Conservation (phyloP, 148 eudicot genomes). For the Silene conica region DNA sequence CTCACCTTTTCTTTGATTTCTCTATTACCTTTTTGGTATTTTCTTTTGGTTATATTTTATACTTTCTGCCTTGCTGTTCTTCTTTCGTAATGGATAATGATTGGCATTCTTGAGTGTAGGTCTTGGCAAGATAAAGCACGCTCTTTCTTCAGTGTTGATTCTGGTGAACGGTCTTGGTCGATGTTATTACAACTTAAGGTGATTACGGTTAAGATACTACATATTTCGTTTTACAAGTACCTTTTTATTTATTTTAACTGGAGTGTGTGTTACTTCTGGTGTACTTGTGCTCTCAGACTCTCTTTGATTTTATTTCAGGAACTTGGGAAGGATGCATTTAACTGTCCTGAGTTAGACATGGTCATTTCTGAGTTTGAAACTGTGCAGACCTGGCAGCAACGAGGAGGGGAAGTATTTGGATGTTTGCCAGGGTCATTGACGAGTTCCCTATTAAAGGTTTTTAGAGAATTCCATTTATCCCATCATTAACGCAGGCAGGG, state of each 20-base stretch:
- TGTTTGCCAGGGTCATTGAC: conserved; percentile 37
- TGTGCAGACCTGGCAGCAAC: conserved; percentile 56
- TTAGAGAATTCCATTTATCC: neutral
- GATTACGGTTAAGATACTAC: conserved; percentile 8
- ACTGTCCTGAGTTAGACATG: conserved; percentile 65
- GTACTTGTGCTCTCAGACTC: neutral
- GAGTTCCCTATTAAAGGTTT: conserved; percentile 54
- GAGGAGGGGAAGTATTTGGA: conserved; percentile 44
- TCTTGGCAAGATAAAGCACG: conserved; percentile 67
- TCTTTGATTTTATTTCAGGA: conserved; percentile 42
- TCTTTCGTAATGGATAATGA: neutral
- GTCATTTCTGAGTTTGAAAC: conserved; percentile 54
- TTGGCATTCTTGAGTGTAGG: conserved; percentile 29
- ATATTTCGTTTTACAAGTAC: neutral
- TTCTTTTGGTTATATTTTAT: neutral
- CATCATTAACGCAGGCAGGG: too few relatives aligned
- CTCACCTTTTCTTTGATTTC: neutral
- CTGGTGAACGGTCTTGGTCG: conserved; percentile 49
- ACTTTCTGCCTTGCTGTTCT: neutral
- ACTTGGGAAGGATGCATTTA: conserved; percentile 60
- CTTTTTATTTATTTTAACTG: neutral
- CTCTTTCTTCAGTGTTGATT: conserved; percentile 42
- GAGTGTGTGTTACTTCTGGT: neutral
- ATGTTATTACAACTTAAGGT: conserved; percentile 65
- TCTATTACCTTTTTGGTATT: neutral